phyloP scores from a whole-genome alignment of 2,329 filamentous ascomycete genomes.

The Calonectria honghensis region DNA sequence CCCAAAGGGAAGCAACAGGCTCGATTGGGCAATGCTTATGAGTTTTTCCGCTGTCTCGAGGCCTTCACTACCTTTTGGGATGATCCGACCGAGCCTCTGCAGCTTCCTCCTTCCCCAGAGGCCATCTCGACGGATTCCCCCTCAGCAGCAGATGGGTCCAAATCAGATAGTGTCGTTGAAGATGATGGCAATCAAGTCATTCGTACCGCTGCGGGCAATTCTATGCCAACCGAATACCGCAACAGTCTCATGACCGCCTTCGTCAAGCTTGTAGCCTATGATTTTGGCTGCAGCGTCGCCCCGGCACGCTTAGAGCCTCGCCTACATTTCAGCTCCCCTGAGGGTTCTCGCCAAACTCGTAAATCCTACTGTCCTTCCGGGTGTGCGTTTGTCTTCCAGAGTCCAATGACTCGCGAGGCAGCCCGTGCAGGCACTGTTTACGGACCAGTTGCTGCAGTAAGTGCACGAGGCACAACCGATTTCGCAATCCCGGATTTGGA shows the following conservation, averaged over 20 bases:
- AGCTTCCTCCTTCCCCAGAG: slow-evolving; percentile 60
- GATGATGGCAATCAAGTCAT: slow-evolving; percentile 41
- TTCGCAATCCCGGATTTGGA: slow-evolving; percentile 67
- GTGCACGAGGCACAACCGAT: slow-evolving; percentile 72
- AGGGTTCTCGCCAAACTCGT: slow-evolving; percentile 57
- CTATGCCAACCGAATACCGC: slow-evolving; percentile 76
- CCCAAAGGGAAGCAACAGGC: slow-evolving; percentile 72
- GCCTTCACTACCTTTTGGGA: slow-evolving; percentile 77
- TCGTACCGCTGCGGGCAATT: slow-evolving; percentile 70
- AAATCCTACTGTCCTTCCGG: slow-evolving; percentile 75
- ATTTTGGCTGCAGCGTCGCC: slow-evolving; percentile 78
- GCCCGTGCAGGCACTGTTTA: slow-evolving; percentile 76
- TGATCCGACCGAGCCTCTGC: slow-evolving; percentile 69
- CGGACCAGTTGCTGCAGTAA: slow-evolving; percentile 77
- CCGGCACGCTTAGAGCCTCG: slow-evolving; percentile 75
- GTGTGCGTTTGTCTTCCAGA: slow-evolving; percentile 77
- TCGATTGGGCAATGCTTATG: slow-evolving; percentile 78
- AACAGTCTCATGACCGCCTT: slow-evolving; percentile 76
- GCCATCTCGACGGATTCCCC: slow-evolving; percentile 41
- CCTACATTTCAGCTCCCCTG: slow-evolving; percentile 70
- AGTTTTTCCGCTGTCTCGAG: slow-evolving; percentile 79
- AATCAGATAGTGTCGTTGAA: slow-evolving; percentile 41
- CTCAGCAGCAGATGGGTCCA: slow-evolving; percentile 34
- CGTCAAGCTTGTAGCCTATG: slow-evolving; percentile 78
- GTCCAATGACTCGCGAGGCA: slow-evolving; percentile 75